Conservation (phyloP, 768 basidiomycete genomes). For the Gloeophyllum trabeum region DNA sequence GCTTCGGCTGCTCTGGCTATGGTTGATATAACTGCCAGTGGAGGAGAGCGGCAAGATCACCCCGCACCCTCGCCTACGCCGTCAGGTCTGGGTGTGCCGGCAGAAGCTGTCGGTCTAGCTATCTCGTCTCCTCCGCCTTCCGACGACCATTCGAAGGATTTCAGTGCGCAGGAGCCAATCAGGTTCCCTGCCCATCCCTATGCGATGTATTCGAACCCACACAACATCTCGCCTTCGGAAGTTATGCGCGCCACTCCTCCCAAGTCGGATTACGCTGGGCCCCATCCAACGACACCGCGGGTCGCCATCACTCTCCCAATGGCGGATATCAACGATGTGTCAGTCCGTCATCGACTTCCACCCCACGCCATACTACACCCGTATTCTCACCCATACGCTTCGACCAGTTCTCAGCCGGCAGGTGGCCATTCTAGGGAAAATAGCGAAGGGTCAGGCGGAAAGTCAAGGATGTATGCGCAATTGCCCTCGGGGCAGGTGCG, state of each 20-base stretch:
- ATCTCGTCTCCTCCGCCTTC: slow-evolving; percentile 22
- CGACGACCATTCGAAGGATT: slow-evolving; percentile 10
- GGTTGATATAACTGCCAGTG: not conserved
- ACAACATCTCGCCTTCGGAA: not conserved
- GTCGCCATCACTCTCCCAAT: slow-evolving; percentile 7
- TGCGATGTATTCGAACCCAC: slow-evolving; percentile 7
- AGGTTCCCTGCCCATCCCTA: slow-evolving; percentile 24
- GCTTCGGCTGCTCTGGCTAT: not conserved
- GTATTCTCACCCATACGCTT: not conserved
- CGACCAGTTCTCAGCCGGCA: no score
- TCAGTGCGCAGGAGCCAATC: slow-evolving; percentile 12
- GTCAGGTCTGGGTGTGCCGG: slow-evolving; percentile 11
- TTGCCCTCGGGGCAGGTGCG: slow-evolving; percentile 16
- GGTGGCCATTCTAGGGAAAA: no score
- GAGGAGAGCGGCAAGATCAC: not conserved
- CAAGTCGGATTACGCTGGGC: slow-evolving; percentile 26
- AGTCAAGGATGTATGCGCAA: slow-evolving; percentile 17
- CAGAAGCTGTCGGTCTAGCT: slow-evolving; percentile 27
- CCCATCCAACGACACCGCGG: slow-evolving; percentile 22
- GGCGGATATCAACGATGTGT: slow-evolving; percentile 16
- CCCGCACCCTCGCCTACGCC: slow-evolving; percentile 18
- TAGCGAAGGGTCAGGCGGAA: no score
- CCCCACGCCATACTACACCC: slow-evolving; percentile 14
- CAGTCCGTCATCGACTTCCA: slow-evolving; percentile 23
- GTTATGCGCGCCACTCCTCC: slow-evolving; percentile 8